Percentiles rank a stretch among this genome's conserved stretches.
phyloP scores from a whole-genome alignment of 352 stramenopile species.

The Phytophthora litchii region DNA sequence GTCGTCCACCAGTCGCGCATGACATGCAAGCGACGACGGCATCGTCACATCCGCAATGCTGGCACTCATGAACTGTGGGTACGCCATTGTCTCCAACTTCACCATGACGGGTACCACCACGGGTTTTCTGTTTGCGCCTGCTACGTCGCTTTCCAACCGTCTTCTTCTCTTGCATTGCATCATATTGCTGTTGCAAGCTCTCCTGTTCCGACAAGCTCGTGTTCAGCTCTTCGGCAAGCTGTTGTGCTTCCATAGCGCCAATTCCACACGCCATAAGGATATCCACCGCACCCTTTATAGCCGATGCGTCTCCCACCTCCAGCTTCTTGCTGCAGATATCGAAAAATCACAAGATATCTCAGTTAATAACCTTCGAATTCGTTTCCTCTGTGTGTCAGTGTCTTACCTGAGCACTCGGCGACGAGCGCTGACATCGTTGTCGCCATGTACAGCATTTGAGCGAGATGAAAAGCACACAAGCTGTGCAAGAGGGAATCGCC shows the following conservation, averaged over 20 bases:
- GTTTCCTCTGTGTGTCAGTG: not conserved
- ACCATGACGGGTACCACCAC: slow-evolving; percentile 30
- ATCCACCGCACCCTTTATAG: slow-evolving; percentile 63
- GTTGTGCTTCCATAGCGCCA: slow-evolving; percentile 48
- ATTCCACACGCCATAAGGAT: slow-evolving; percentile 80
- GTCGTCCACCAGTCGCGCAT: slow-evolving; percentile 38
- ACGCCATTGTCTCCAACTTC: slow-evolving; percentile 11
- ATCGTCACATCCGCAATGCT: slow-evolving; percentile 77
- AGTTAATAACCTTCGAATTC: not conserved
- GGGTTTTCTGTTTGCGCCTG: slow-evolving; percentile 66
- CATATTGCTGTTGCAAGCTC: slow-evolving; percentile 31
- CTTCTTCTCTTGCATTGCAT: slow-evolving; percentile 41
- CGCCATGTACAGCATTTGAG: slow-evolving; percentile 68
- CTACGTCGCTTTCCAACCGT: slow-evolving; percentile 47
- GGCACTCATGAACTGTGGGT: slow-evolving; percentile 43
- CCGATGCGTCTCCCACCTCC: slow-evolving; percentile 71
- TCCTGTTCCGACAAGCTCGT: slow-evolving; percentile 43
- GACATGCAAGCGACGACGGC: slow-evolving; percentile 71
- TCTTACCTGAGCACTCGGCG: slow-evolving; percentile 70
- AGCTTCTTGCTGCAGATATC: slow-evolving; percentile 64
- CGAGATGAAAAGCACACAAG: slow-evolving; percentile 82
- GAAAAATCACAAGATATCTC: slow-evolving; percentile 1
- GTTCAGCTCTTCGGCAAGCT: slow-evolving; percentile 74
- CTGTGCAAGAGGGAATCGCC: slow-evolving; percentile 68
- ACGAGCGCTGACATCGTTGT: slow-evolving; percentile 69